These are phyloP conservation scores for Chlorokybus atmophyticus DNA, from an alignment of 139 green algal genomes.

Conservation along the genomic window DNA sequence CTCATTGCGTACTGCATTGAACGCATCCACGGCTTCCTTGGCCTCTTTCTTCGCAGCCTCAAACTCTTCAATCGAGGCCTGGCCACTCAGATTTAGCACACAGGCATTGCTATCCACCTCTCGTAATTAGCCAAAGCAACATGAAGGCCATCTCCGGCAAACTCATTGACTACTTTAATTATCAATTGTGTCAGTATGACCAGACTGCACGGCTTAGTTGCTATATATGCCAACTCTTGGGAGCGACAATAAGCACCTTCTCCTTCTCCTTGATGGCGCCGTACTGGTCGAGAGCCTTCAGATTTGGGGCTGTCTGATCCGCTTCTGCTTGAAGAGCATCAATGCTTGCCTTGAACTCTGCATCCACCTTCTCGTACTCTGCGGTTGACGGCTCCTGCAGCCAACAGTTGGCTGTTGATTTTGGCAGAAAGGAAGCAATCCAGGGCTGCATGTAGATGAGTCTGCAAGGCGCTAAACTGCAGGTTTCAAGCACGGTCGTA, in stretches of 20 bases:
- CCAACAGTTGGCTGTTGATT: too few relatives aligned
- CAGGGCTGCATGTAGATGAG: slow-evolving; percentile 2
- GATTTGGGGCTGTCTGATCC: slow-evolving; percentile 74
- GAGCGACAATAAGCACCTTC: too few relatives aligned
- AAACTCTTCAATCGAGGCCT: slow-evolving; percentile 49
- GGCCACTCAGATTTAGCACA: too few relatives aligned
- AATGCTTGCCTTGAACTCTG: slow-evolving; percentile 2
- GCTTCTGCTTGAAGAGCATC: too few relatives aligned
- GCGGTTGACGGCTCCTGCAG: slow-evolving; percentile 6
- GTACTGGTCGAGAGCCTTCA: slow-evolving; percentile 90
- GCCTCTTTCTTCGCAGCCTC: slow-evolving; percentile 45
- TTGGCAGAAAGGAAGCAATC: too few relatives aligned
- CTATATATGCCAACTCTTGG: too few relatives aligned
- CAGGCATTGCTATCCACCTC: too few relatives aligned
- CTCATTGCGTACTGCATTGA: slow-evolving; percentile 44
- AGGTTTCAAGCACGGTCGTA: slow-evolving; percentile 2
- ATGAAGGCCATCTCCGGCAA: too few relatives aligned
- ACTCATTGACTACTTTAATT: too few relatives aligned
- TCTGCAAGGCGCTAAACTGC: neutral
- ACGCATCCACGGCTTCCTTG: slow-evolving; percentile 38
- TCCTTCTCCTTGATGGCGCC: slow-evolving; percentile 63
- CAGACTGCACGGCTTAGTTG: too few relatives aligned
- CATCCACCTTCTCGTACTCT: slow-evolving; percentile 15
- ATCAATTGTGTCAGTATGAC: too few relatives aligned
- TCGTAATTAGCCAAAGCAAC: too few relatives aligned